These are phyloP conservation scores for Claviceps pusilla DNA, from an alignment of 2,329 filamentous ascomycete species.

Conservation along the genomic window DNA sequence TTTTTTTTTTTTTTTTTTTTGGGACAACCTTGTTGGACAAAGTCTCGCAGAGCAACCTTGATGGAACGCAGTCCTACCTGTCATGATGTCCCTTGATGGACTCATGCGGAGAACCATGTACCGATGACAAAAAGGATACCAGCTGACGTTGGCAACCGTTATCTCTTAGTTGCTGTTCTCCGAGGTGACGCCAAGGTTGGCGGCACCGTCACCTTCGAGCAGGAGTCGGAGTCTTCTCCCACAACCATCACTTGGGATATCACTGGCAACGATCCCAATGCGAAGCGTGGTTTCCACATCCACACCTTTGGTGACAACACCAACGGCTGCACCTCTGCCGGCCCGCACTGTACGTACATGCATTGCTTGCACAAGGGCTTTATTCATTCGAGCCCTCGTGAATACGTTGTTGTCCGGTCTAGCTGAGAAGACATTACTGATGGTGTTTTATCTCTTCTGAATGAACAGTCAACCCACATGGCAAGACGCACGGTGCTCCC, in stretches of 20 bases:
- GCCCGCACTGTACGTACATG: slow-evolving; percentile 71
- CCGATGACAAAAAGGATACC: background rate
- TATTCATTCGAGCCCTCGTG: background rate
- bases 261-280: slow-evolving; percentile 80
- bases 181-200: slow-evolving; percentile 94
- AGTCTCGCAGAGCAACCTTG: slow-evolving; percentile 25
- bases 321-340: slow-evolving; percentile 97
- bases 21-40: slow-evolving; percentile 8
- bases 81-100: slow-evolving; percentile 20
- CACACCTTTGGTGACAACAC: slow-evolving; percentile 99
- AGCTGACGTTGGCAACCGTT: slow-evolving; percentile 2
- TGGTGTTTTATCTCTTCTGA: background rate
- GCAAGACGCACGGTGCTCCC: slow-evolving; percentile 84
- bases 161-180: slow-evolving; percentile 68
- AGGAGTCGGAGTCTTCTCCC: slow-evolving; percentile 63
- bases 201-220: slow-evolving; percentile 91
- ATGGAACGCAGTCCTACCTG: slow-evolving; percentile 19
- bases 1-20: slow-evolving; percentile 31
- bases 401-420: background rate
- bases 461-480: slow-evolving; percentile 73
- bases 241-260: slow-evolving; percentile 91
- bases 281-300: slow-evolving; percentile 95
- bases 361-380: background rate
- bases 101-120: background rate
- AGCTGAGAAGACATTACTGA: background rate